These are phyloP conservation scores for Cornus suecica DNA, from an alignment of 148 eudicot species.

Conservation along the genomic window DNA sequence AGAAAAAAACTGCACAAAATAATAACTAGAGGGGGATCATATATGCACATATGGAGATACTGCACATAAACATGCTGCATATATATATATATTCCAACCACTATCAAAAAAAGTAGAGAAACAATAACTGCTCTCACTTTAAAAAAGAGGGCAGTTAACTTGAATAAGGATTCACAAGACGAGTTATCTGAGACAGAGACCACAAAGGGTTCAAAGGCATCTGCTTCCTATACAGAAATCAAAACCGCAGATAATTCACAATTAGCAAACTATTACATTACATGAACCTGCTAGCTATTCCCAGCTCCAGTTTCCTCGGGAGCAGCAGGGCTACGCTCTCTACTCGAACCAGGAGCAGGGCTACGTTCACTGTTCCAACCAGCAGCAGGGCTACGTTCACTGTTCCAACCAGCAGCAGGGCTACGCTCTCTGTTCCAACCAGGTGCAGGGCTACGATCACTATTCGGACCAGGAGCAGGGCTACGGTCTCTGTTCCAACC, in stretches of 20 bases:
- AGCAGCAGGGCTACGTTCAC: background rate
- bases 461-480: background rate
- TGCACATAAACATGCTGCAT: background rate
- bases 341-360: background rate
- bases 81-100: background rate
- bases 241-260: background rate
- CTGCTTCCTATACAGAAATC: background rate
- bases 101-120: background rate
- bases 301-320: conserved; percentile 14
- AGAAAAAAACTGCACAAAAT: too few species aligned
- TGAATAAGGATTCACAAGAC: background rate
- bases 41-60: background rate
- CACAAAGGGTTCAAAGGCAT: background rate
- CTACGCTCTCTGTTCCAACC: conserved; percentile 1
- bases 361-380: background rate
- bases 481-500: conserved; percentile 15
- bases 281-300: background rate
- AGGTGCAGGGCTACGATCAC: conserved; percentile 14
- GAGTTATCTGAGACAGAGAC: background rate
- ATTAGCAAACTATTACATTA: background rate
- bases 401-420: background rate
- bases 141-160: background rate
- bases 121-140: background rate
- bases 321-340: background rate
- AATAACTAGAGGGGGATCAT: too few species aligned